Conservation (phyloP, 179 eudicot genomes). For the Spinacia oleracea region DNA sequence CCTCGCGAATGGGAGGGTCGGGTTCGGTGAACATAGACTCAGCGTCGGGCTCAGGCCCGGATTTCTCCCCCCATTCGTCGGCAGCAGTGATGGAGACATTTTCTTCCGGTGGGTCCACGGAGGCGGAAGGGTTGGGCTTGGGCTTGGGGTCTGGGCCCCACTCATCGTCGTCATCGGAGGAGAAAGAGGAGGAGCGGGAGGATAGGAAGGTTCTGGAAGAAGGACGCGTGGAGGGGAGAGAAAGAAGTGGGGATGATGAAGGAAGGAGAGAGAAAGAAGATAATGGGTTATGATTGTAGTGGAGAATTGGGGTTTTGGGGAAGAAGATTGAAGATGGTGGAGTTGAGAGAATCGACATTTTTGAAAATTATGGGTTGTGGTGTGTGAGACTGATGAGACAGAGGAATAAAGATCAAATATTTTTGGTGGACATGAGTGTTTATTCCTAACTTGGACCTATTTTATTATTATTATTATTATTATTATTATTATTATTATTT, state of each 20-base stretch:
- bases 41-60: conserved; percentile 60
- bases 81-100: conserved; percentile 23
- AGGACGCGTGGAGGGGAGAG: conserved; percentile 16
- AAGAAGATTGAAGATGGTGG: conserved; percentile 29
- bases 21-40: conserved; percentile 43
- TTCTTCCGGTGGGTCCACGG: neutral
- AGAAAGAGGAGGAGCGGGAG: conserved; percentile 11
- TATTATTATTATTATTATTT: neutral
- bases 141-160: conserved; percentile 40
- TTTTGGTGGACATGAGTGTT: neutral
- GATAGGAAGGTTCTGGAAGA: conserved; percentile 26
- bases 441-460: too few relatives aligned
- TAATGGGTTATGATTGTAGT: conserved; percentile 10
- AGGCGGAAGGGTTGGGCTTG: conserved; percentile 23
- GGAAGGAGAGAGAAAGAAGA: conserved; percentile 10
- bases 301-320: conserved; percentile 26
- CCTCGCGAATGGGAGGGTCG: conserved; percentile 61
- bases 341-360: conserved; percentile 45
- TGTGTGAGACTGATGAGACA: neutral
- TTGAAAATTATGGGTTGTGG: neutral
- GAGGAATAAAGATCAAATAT: neutral
- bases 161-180: conserved; percentile 51
- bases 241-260: neutral
- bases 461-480: too few relatives aligned
- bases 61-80: conserved; percentile 86